Evolutionary conservation across 164 flowering plant genomes (phyloP).

Genomic region (Hamamelis virginiana): DNA sequence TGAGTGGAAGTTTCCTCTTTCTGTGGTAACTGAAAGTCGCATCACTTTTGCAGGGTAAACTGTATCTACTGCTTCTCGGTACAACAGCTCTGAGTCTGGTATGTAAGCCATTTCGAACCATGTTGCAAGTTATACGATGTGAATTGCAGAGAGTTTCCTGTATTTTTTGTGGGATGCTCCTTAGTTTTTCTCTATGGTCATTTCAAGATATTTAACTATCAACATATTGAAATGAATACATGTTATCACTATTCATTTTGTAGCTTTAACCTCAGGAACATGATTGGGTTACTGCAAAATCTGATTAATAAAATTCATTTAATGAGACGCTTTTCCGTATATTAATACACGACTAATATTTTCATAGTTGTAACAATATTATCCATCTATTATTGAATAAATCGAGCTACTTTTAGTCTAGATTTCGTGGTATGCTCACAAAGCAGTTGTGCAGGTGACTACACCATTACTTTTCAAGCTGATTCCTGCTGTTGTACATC

Average conservation of each 20-base stretch:
- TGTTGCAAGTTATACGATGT: slow-evolving; percentile 4
- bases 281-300: too few species aligned
- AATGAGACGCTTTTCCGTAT: too few species aligned
- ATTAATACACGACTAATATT: too few species aligned
- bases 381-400: too few species aligned
- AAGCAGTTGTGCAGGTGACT: slow-evolving; percentile 62
- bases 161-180: background rate
- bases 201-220: too few species aligned
- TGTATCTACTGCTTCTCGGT: slow-evolving; percentile 85
- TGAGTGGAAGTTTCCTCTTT: background rate
- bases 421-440: background rate
- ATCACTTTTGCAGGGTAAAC: slow-evolving; percentile 58
- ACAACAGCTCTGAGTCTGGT: slow-evolving; percentile 98
- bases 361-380: too few species aligned
- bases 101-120: slow-evolving; percentile 17
- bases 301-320: too few species aligned
- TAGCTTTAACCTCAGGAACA: too few species aligned
- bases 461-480: slow-evolving; percentile 94
- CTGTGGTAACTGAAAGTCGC: background rate
- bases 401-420: too few species aligned
- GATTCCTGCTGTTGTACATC: slow-evolving; percentile 90
- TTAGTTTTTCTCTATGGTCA: background rate
- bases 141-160: background rate
- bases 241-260: too few species aligned
- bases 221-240: too few species aligned